phyloP scores from a whole-genome alignment of 371 early-diverging fungal genomes.

The Mortierella sp. region DNA sequence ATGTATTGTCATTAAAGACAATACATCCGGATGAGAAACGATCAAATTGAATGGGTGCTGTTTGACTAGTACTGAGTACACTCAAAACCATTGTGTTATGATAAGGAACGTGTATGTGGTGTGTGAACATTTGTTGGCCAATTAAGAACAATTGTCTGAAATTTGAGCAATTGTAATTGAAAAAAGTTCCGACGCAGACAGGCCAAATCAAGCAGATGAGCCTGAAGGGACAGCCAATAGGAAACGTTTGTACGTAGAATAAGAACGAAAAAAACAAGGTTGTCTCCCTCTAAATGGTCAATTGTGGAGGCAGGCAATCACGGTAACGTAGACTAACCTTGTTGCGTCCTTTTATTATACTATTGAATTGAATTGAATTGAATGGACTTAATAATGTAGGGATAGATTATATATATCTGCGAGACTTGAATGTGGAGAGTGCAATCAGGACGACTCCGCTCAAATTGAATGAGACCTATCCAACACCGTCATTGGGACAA shows the following conservation, averaged over 20 bases:
- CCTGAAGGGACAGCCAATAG: slow-evolving; percentile 8
- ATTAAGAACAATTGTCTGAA: neutral
- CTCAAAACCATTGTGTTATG: no score
- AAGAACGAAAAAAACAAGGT: slow-evolving; percentile 7
- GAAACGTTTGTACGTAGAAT: slow-evolving; percentile 13
- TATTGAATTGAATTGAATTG: neutral
- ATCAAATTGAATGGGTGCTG: neutral
- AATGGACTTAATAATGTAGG: neutral
- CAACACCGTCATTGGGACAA: neutral
- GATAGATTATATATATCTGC: neutral
- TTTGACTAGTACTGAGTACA: neutral
- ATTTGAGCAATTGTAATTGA: neutral
- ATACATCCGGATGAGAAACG: neutral
- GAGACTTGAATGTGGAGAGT: slow-evolving; percentile 2
- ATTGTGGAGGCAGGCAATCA: slow-evolving; percentile 12
- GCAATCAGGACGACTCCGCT: neutral
- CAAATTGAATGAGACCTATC: neutral
- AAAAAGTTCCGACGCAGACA: slow-evolving; percentile 10
- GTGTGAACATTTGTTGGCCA: slow-evolving; percentile 8
- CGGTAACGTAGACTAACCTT: neutral
- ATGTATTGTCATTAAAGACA: no score
- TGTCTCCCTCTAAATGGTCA: slow-evolving; percentile 6
- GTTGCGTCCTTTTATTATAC: neutral
- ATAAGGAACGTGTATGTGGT: neutral
- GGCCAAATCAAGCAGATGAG: neutral